Conservation (phyloP, 331 rosid genomes). For the Acacia pycnantha region DNA sequence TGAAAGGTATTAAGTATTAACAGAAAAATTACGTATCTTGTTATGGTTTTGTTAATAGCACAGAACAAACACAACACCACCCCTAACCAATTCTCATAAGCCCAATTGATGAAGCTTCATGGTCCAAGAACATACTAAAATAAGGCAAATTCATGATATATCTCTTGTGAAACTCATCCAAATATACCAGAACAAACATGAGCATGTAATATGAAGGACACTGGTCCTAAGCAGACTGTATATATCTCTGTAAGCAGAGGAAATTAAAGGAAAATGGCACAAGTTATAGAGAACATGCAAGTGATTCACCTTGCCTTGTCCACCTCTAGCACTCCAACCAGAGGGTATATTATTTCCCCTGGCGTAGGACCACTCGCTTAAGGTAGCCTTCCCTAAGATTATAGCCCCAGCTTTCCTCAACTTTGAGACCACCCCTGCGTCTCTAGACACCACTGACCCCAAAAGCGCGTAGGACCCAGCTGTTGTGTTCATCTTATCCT, state of each 20-base stretch:
- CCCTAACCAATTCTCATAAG: no score
- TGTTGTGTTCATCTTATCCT: slow-evolving; percentile 50
- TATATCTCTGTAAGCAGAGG: background rate
- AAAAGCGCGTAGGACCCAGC: slow-evolving; percentile 46
- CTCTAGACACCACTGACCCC: slow-evolving; percentile 48
- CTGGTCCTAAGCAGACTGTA: no score
- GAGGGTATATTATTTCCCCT: background rate
- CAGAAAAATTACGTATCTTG: background rate
- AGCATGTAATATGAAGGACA: no score
- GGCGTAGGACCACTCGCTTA: slow-evolving; percentile 36
- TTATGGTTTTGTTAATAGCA: background rate
- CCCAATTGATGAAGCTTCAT: no score
- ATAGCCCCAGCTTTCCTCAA: slow-evolving; percentile 51
- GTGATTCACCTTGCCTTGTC: slow-evolving; percentile 39
- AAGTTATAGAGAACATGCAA: background rate
- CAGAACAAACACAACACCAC: background rate
- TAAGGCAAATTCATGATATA: no score
- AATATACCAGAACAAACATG: no score
- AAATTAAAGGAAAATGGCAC: background rate
- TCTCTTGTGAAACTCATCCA: no score
- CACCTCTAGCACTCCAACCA: slow-evolving; percentile 48
- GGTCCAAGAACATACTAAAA: no score
- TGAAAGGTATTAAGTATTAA: background rate
- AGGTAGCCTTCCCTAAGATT: slow-evolving; percentile 43
- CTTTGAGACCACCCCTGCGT: slow-evolving; percentile 43